Evolutionary conservation across 2,329 filamentous ascomycete species (phyloP), one percentile per base, ranked within the genome.

Genomic region (Fonsecaea nubica): DNA sequence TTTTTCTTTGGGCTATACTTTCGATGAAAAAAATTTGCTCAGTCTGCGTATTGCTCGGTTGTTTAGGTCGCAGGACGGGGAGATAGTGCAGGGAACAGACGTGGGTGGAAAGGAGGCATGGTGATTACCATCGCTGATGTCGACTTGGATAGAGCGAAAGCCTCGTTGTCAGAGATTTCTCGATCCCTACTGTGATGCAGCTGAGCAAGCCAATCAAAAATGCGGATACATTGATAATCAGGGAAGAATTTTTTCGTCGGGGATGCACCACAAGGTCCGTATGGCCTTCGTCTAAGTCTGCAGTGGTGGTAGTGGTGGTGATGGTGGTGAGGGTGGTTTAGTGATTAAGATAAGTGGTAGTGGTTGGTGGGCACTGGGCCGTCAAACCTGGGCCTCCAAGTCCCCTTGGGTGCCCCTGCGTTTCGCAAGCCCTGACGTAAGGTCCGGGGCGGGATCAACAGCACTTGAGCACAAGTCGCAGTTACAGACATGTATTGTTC

Each of bases 1-100:
- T 38, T 30, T 61, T 53, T 53, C 33, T 61, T 33, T 59, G 57
- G 40, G 57, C 9, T 33, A 36, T 50, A 33, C 30, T 50, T 18
- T 13, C 18, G 40, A 42, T 18, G 18, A 25, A 50, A 21, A 21
- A 50, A 25, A 50, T 10, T 36, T 36, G 33, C 52, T 36, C 30
- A 55, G 12, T 32, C 33, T 35, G 30, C 33, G 52, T 55, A 33
- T 35, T 36, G 33, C 52, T 33, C 15, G 15, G n/a, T 3, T 55
- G 52, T 18, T 55, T 10, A 13, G 13, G n/a, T 6, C 13, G 15
- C 12, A n/a, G 33, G 6, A n/a, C 18, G 52, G 25, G n/a, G n/a
- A 2, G 33, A n/a, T 30, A 25, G 50, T 21, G 21, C 50, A 55
- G 30, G 30, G 52, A 55, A 53, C 25, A 50, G n/a, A 50, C 8